phyloP scores from a whole-genome alignment of 202 grass and related monocot genomes.

The Setaria viridis region DNA sequence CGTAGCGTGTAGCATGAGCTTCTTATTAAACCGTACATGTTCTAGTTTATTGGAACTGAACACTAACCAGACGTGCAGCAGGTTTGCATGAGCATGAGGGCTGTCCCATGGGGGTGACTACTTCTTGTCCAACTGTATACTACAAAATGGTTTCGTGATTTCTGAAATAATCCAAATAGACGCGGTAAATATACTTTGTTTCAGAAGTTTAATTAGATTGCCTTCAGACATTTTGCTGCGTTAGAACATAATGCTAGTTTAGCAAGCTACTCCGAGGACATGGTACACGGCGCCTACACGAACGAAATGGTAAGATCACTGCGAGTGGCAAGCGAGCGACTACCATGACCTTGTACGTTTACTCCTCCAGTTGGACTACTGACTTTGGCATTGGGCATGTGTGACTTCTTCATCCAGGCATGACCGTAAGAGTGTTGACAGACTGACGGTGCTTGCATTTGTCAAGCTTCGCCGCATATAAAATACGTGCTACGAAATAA shows the following conservation, averaged over 20 bases:
- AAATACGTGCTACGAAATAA: not conserved
- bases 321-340: not conserved
- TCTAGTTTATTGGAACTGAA: not conserved
- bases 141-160: not conserved
- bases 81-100: not conserved
- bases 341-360: not conserved
- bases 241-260: not conserved
- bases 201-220: not conserved
- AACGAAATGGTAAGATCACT: not conserved
- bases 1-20: constrained; percentile 32
- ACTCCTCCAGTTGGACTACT: not conserved
- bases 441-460: not conserved
- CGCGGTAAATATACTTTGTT: not conserved
- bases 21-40: not conserved
- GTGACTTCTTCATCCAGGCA: not conserved
- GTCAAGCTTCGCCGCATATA: not conserved
- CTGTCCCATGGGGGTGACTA: not conserved
- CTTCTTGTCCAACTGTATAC: not conserved
- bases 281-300: not conserved
- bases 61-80: no score
- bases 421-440: not conserved
- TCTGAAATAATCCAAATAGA: not conserved
- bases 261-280: not conserved
- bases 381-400: not conserved
- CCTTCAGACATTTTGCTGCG: not conserved